A percentile compares a stretch with the other conserved stretches of the same genome.
Conservation (phyloP, 176 grass and related monocot genomes). For the Bonia amplexicaulis region DNA sequence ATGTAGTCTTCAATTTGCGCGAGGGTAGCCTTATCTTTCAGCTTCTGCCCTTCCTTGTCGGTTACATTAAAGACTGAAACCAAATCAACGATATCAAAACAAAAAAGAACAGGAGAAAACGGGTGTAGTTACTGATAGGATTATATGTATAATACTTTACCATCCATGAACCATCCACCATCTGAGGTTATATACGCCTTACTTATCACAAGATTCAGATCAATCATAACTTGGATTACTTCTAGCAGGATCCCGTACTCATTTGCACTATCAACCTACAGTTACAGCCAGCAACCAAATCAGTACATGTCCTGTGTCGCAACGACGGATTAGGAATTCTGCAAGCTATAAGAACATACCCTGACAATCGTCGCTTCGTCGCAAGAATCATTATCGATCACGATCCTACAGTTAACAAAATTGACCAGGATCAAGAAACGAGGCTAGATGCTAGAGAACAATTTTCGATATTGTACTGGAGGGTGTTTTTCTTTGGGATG, state of each 20-base stretch:
- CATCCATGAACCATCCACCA: slow-evolving; percentile 89
- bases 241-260: slow-evolving; percentile 75
- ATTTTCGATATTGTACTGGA: background rate
- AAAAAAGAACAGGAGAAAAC: background rate
- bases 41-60: slow-evolving; percentile 56
- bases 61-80: slow-evolving; percentile 77
- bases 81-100: background rate
- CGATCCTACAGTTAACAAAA: slow-evolving; percentile 43
- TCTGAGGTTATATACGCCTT: slow-evolving; percentile 82
- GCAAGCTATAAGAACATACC: slow-evolving; percentile 19
- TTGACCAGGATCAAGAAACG: background rate
- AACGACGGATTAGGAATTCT: background rate
- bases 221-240: slow-evolving; percentile 75
- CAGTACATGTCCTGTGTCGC: background rate
- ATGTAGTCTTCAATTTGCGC: slow-evolving; percentile 42
- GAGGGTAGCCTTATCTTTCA: slow-evolving; percentile 40
- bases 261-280: slow-evolving; percentile 67
- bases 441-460: background rate
- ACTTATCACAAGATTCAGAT: slow-evolving; percentile 67
- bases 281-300: background rate
- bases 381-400: slow-evolving; percentile 58
- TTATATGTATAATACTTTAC: slow-evolving; percentile 20
- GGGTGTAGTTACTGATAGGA: background rate
- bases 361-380: slow-evolving; percentile 59
- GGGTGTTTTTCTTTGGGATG: background rate